Evolutionary conservation across 2,329 filamentous ascomycete species (phyloP).

Genomic region (Aspergillus persii): DNA sequence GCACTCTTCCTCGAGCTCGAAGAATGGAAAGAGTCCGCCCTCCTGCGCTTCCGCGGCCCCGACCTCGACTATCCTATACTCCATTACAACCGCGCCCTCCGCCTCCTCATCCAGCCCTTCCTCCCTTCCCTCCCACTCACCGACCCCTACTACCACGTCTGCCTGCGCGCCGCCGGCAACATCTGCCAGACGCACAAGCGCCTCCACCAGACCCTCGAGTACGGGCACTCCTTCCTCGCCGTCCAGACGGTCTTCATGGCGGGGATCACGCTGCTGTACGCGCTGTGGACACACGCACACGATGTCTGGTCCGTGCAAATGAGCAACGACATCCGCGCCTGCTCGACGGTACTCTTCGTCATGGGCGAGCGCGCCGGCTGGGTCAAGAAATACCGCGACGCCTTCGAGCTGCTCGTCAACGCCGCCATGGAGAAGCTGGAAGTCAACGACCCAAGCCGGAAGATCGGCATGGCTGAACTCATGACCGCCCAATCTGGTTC

Average conservation of each 20-base stretch:
- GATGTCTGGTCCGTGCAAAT: slow-evolving; percentile 49
- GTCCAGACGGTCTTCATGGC: slow-evolving; percentile 41
- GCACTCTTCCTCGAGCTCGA: slow-evolving; percentile 47
- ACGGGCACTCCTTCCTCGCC: slow-evolving; percentile 39
- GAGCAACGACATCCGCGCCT: slow-evolving; percentile 51
- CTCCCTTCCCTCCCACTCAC: slow-evolving; percentile 46
- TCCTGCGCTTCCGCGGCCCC: slow-evolving; percentile 31
- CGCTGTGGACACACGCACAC: slow-evolving; percentile 44
- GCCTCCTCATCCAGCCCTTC: slow-evolving; percentile 53
- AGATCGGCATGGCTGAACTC: slow-evolving; percentile 39
- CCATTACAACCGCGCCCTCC: slow-evolving; percentile 51
- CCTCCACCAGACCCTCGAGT: slow-evolving; percentile 38
- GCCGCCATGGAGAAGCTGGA: slow-evolving; percentile 49
- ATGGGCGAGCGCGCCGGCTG: slow-evolving; percentile 51
- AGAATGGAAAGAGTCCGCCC: slow-evolving; percentile 45
- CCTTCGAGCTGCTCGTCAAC: slow-evolving; percentile 48
- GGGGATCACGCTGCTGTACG: slow-evolving; percentile 37
- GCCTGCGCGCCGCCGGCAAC: slow-evolving; percentile 36
- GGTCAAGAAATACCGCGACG: slow-evolving; percentile 50
- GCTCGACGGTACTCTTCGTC: slow-evolving; percentile 50
- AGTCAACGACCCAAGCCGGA: slow-evolving; percentile 34
- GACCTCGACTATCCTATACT: slow-evolving; percentile 50
- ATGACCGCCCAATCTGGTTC: slow-evolving; percentile 35
- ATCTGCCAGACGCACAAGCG: slow-evolving; percentile 40
- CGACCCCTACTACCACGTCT: slow-evolving; percentile 49